Conservation (phyloP, 2,329 filamentous ascomycete species). For the Emergomyces pasteurianus region DNA sequence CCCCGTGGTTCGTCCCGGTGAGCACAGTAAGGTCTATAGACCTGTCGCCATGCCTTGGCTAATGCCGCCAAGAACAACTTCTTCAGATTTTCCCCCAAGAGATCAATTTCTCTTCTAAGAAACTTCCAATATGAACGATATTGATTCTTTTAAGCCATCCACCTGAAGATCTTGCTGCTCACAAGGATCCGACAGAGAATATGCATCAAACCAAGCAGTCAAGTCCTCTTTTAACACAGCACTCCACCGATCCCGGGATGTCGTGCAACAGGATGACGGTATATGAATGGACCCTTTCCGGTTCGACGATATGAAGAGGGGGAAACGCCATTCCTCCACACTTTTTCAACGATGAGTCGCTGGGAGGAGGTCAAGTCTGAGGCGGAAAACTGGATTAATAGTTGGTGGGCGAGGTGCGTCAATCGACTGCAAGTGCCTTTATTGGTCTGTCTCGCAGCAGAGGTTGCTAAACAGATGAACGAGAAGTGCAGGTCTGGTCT, state of each 20-base stretch:
- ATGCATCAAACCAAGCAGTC: conserved; percentile 38
- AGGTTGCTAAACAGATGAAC: too few species aligned
- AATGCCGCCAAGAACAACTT: conserved; percentile 35
- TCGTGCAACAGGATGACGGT: conserved; percentile 32
- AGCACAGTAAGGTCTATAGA: conserved; percentile 28
- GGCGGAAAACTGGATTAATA: too few species aligned
- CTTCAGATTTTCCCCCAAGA: conserved; percentile 18
- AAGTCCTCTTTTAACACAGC: conserved; percentile 36
- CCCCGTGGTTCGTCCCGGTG: conserved; percentile 9
- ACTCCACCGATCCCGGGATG: conserved; percentile 29
- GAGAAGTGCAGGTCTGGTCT: too few species aligned
- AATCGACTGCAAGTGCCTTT: too few species aligned
- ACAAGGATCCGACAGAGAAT: conserved; percentile 28
- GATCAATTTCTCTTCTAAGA: conserved; percentile 24
- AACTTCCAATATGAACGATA: conserved; percentile 22
- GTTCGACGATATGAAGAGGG: background rate
- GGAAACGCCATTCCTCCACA: background rate
- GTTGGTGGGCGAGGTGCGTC: too few species aligned
- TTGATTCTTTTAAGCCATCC: conserved; percentile 30
- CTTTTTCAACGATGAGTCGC: conserved; percentile 1
- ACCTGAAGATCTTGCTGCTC: conserved; percentile 26
- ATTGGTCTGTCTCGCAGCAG: too few species aligned
- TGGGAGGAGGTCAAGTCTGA: conserved; percentile 1
- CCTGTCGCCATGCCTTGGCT: conserved; percentile 39
- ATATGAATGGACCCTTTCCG: background rate